These are phyloP conservation scores for Pestalotiopsis sp. DNA, from an alignment of 2,329 filamentous ascomycete species.

Conservation along the genomic window DNA sequence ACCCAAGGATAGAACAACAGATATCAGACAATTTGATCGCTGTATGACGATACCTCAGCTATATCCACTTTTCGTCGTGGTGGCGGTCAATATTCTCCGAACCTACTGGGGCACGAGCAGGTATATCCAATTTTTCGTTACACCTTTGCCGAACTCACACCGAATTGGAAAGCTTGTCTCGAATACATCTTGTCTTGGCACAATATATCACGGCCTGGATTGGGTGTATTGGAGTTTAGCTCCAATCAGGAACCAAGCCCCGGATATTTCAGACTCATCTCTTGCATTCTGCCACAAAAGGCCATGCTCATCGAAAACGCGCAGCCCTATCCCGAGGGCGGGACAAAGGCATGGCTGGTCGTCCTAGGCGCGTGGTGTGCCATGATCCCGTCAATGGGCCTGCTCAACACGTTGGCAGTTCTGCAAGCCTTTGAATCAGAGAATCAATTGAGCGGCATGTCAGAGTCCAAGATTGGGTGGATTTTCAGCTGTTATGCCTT, in stretches of 20 bases:
- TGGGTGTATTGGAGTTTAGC: too few species aligned
- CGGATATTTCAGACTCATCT: background rate
- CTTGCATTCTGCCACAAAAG: background rate
- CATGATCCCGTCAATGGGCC: conserved; percentile 65
- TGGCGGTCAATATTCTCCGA: too few species aligned
- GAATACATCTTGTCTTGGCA: too few species aligned
- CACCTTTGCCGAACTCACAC: too few species aligned
- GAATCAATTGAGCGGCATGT: conserved; percentile 63
- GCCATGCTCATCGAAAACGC: background rate
- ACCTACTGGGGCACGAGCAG: too few species aligned
- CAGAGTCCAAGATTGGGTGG: conserved; percentile 66
- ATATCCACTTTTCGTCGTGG: too few species aligned
- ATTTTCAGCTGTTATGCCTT: conserved; percentile 74
- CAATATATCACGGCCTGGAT: too few species aligned
- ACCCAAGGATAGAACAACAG: too few species aligned
- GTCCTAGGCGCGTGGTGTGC: conserved; percentile 70
- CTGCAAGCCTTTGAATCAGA: conserved; percentile 67
- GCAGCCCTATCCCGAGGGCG: conserved; percentile 42
- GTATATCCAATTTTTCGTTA: too few species aligned
- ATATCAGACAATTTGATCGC: too few species aligned
- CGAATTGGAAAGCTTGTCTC: too few species aligned
- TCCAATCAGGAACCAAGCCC: background rate
- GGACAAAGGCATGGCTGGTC: conserved; percentile 68
- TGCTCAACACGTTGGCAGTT: conserved; percentile 67
- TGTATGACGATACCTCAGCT: too few species aligned